Conservation (phyloP, 371 early-diverging fungal genomes). For the Mucor indicus region DNA sequence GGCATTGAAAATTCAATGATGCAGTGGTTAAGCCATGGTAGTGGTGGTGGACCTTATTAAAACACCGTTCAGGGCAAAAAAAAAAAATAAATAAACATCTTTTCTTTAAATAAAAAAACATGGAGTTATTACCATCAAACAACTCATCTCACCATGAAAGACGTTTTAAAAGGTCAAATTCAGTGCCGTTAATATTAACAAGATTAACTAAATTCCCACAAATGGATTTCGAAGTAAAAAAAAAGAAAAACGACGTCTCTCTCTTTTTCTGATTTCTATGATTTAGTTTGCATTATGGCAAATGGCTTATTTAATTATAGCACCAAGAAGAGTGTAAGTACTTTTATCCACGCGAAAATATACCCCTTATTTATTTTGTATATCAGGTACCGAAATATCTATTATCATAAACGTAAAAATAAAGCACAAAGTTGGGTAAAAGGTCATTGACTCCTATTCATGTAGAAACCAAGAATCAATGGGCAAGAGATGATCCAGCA, state of each 20-base stretch:
- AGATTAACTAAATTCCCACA: constrained; percentile 78
- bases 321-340: constrained; percentile 86
- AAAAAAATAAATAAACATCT: background rate
- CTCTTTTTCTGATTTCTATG: background rate
- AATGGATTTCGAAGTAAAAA: constrained; percentile 78
- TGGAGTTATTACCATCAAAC: constrained; percentile 12
- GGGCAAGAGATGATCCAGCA: constrained; percentile 94
- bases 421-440: background rate
- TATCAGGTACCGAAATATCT: constrained; percentile 86
- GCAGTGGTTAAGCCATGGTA: constrained; percentile 1
- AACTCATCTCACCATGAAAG: background rate
- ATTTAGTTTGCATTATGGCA: constrained; percentile 63
- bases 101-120: constrained; percentile 1
- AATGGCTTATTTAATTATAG: constrained; percentile 82
- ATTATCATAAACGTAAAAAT: constrained; percentile 86
- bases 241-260: background rate
- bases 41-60: background rate
- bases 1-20: constrained; percentile 27
- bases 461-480: constrained; percentile 91
- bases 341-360: too few species aligned
- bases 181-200: constrained; percentile 31
- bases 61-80: constrained; percentile 1
- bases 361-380: too few species aligned
- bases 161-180: constrained; percentile 8
- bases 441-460: background rate